These are phyloP conservation scores for Geotrichum klebahnii DNA, from an alignment of 1,139 yeast species.

Conservation along the genomic window DNA sequence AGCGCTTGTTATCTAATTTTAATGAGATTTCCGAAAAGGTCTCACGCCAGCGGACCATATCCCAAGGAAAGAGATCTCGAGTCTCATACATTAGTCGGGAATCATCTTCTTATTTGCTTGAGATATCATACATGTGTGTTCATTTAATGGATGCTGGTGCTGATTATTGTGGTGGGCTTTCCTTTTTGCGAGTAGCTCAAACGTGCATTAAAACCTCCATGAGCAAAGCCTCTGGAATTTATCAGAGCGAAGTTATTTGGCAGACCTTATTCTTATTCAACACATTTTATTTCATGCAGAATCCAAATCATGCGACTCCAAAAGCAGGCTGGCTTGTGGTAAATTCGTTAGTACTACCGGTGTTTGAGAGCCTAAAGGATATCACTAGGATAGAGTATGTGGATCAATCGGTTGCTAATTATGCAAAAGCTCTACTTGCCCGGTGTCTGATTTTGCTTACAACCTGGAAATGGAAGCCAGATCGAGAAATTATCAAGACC, in stretches of 20 bases:
- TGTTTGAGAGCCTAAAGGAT: slow-evolving; percentile 7
- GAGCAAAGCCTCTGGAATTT: neutral
- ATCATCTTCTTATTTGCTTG: slow-evolving; percentile 6
- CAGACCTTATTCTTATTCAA: slow-evolving; percentile 16
- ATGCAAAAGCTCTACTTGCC: slow-evolving; percentile 16
- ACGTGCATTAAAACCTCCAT: slow-evolving; percentile 6
- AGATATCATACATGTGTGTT: slow-evolving; percentile 12
- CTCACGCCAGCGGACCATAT: neutral
- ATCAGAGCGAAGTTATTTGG: slow-evolving; percentile 17
- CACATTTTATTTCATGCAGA: slow-evolving; percentile 10
- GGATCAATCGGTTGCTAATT: slow-evolving; percentile 3
- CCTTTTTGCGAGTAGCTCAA: slow-evolving; percentile 9
- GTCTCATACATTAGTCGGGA: neutral
- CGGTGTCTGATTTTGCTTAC: slow-evolving; percentile 12
- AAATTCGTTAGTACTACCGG: slow-evolving; percentile 15
- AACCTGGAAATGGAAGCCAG: slow-evolving; percentile 20
- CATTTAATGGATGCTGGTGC: slow-evolving; percentile 12
- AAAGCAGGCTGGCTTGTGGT: slow-evolving; percentile 15
- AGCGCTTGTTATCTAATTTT: slow-evolving; percentile 8
- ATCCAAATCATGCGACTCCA: slow-evolving; percentile 1
- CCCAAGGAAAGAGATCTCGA: neutral
- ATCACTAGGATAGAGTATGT: neutral
- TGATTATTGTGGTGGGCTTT: neutral
- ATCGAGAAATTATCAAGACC: slow-evolving; percentile 12
- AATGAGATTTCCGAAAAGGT: slow-evolving; percentile 2